phyloP scores from a whole-genome alignment of 352 stramenopile genomes.

The Globisporangium alternatum region DNA sequence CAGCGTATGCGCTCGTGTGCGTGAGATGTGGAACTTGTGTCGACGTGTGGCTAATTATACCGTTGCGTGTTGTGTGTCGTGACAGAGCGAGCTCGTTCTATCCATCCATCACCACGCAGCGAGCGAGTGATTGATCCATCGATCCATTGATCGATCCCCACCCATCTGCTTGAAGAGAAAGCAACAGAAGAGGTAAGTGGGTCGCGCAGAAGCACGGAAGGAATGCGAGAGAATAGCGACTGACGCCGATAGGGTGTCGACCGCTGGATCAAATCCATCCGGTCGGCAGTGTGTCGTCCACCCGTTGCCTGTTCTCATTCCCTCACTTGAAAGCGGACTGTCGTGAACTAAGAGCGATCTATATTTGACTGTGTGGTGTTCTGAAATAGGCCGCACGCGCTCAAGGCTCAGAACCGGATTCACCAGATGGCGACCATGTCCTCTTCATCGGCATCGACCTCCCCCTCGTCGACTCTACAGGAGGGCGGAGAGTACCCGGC shows the following conservation, averaged over 20 bases:
- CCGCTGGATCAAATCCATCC: slow-evolving; percentile 17
- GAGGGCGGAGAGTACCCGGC: slow-evolving; percentile 8
- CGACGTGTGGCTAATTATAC: slow-evolving; percentile 1
- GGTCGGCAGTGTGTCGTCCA: background rate
- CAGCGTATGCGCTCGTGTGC: background rate
- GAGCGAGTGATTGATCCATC: slow-evolving; percentile 18
- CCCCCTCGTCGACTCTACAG: slow-evolving; percentile 12
- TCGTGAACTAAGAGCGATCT: slow-evolving; percentile 4
- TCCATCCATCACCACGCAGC: slow-evolving; percentile 9
- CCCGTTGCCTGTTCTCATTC: background rate
- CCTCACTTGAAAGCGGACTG: background rate
- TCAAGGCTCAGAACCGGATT: slow-evolving; percentile 19
- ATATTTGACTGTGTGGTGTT: slow-evolving; percentile 6
- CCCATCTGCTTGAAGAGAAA: slow-evolving; percentile 8
- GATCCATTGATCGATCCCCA: slow-evolving; percentile 22
- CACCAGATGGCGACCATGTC: slow-evolving; percentile 21
- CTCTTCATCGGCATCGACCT: slow-evolving; percentile 10
- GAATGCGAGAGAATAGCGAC: slow-evolving; percentile 3
- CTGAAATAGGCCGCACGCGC: slow-evolving; percentile 2
- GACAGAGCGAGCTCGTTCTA: background rate
- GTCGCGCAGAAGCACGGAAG: background rate
- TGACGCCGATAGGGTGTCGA: background rate
- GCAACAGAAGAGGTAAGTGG: slow-evolving; percentile 1
- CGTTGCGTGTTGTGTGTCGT: background rate
- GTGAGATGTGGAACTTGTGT: background rate